Base-by-base conservation (phyloP, 1,284 basidiomycete genomes). In the Malassezia brasiliensis region DNA sequence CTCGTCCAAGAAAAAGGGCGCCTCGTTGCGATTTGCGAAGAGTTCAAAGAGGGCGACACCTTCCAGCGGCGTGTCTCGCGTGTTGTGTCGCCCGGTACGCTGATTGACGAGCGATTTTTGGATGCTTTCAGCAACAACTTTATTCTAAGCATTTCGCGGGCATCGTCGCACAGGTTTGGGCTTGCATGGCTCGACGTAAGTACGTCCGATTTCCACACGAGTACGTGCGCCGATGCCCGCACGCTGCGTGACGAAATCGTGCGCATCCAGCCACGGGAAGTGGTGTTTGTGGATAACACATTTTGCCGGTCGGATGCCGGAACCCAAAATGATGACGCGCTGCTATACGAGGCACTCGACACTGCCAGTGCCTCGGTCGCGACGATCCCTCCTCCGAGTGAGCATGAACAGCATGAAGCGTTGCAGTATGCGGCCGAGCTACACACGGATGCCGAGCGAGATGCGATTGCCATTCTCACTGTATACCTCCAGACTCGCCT, bases 181-280 rank as follows among this genome's bases (percentile, higher is more conserved):
- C 45, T 74, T 10, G 70, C 70, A 5, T 74, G 72, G 72, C 53
- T 72, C 34, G 72, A 74, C 49, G 60, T 74, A 25, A 65, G 69
- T n/a, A 74, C 72, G 15, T 67, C 68, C 19, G 69, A 72, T 45
- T 71, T 74, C 30, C 50, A 50, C 12, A 69, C 68, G 17, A 59
- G 61, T 0, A 42, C 51, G 6, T 69, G 65, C 45, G 17, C 34
- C 8, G 72, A 71, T 50, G 52, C 53, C 15, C 46, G 57, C 19
- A 54, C 41, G 20, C 38, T 74, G 37, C 52, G 72, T 12, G 72
- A 74, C 54, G 68, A 71, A 47, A 55, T 74, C 17, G 67, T 67
- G 2, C 51, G 72, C 8, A 64, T 74, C 31, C 50, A 52, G 1
- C 65, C 70, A 3, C 57, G 55, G 20, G 72, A 74, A 53, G 55